Conservation (phyloP, 805 yeast genomes). For the Ogataea pilisensis region DNA sequence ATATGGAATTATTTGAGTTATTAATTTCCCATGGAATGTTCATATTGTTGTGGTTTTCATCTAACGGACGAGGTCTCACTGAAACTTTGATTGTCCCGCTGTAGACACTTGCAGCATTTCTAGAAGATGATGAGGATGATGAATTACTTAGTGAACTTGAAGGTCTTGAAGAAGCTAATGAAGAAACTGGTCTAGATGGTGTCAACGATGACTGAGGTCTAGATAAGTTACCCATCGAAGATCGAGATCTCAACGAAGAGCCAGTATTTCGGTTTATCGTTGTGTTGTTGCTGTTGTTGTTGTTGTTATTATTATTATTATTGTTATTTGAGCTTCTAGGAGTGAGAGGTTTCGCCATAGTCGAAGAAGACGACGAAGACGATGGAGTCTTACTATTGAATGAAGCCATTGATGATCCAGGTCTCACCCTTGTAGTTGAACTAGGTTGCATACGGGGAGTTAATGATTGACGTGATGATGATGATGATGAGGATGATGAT, state of each 20-base stretch:
- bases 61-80: conserved; percentile 69
- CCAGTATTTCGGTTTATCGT: background rate
- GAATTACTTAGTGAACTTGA: conserved; percentile 18
- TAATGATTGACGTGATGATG: conserved; percentile 1
- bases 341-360: conserved; percentile 16
- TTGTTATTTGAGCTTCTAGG: conserved; percentile 8
- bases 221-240: conserved; percentile 17
- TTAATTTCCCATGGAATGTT: conserved; percentile 43
- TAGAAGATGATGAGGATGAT: conserved; percentile 1
- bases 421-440: conserved; percentile 15
- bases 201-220: conserved; percentile 6
- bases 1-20: conserved; percentile 35
- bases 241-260: conserved; percentile 15
- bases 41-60: conserved; percentile 8
- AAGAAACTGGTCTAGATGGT: conserved; percentile 14
- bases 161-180: conserved; percentile 12
- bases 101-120: conserved; percentile 35
- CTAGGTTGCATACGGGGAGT: conserved; percentile 8
- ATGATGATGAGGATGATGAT: conserved; percentile 2
- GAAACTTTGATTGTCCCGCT: conserved; percentile 74
- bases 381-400: conserved; percentile 10
- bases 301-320: background rate
- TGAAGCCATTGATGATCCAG: conserved; percentile 16
- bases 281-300: background rate
- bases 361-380: conserved; percentile 1